Percentiles rank a stretch among this genome's conserved stretches.
These are phyloP conservation scores for Nicotiana knightiana DNA, from an alignment of 257 asterid genomes.

Conservation along the genomic window DNA sequence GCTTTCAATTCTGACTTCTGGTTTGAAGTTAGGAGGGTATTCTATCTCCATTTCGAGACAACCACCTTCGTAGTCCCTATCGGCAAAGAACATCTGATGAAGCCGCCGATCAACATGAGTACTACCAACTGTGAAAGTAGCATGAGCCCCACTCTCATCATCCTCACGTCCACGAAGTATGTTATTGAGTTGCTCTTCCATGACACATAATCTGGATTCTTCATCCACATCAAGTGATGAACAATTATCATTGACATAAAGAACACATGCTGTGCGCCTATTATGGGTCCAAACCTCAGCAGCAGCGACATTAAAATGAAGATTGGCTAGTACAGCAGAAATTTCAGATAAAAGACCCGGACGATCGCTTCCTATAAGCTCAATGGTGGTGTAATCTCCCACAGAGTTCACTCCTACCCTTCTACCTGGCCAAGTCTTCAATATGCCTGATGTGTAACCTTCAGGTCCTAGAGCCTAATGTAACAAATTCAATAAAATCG, in stretches of 20 bases:
- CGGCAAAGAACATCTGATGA: constrained; percentile 86
- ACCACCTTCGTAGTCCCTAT: constrained; percentile 71
- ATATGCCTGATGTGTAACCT: constrained; percentile 58
- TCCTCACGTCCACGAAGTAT: constrained; percentile 53
- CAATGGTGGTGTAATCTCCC: constrained; percentile 69
- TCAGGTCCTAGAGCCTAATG: constrained; percentile 79
- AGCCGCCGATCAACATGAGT: constrained; percentile 84
- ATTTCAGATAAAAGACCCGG: constrained; percentile 90
- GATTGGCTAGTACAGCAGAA: constrained; percentile 77
- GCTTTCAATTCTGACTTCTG: constrained; percentile 57
- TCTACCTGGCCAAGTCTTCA: constrained; percentile 58
- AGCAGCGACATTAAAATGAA: constrained; percentile 69
- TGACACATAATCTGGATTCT: constrained; percentile 49
- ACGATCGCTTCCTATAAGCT: constrained; percentile 86
- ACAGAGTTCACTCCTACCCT: constrained; percentile 53
- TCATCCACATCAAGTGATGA: constrained; percentile 56
- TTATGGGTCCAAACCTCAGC: constrained; percentile 99
- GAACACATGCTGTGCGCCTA: constrained; percentile 82
- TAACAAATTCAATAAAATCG: constrained; percentile 14
- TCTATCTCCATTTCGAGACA: constrained; percentile 26
- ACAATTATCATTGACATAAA: constrained; percentile 60
- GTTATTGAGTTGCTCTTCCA: constrained; percentile 81
- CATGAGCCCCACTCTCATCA: constrained; percentile 39
- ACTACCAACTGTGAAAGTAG: constrained; percentile 61
- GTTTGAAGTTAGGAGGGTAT: constrained; percentile 30